Evolutionary conservation across 768 basidiomycete genomes (phyloP), one percentile per base, ranked within the genome.

Genomic region (Pholiota microspora): DNA sequence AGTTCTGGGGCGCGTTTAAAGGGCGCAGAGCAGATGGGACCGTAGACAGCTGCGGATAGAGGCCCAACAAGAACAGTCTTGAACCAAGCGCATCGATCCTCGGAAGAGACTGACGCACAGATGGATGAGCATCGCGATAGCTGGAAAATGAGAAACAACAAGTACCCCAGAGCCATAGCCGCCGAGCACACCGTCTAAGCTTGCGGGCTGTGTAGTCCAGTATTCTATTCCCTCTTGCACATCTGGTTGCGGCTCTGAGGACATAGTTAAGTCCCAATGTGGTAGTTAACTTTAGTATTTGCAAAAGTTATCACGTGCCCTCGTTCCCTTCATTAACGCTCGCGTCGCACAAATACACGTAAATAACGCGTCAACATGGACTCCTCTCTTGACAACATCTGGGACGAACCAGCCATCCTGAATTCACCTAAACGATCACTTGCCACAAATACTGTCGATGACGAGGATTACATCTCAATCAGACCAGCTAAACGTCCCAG

Each of bases 51-150:
- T 86, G 80, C 7, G 95, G 94, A 51, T 89, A 74, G 49, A 97
- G 79, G 56, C 85, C 79, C 28, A 96, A 80, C 55, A 96, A 78
- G 68, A 98, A 89, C 31, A 92, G 85, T 31, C 96, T 85, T 2
- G 94, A 96, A 35, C 92, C 89, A 13, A 97, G 81, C 4, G 94
- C 81, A 69, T 99, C 96, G 61, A 98, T 76, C 32, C 94, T 84
- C 0, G 96, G 95, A 18, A 98, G 82, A 38, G 94, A 83, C 89
- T 94, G 59, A 52, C 25, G 45, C 44, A 52, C 27, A 49, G 27
- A 35, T 29, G 3, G 34, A 46, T 59, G 55, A 62, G 62, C 55
- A 56, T 53, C 53, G 50, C 50, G 36, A 36, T 16, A 40, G 40
- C 56, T 54, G 50, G 32, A 58, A 49, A 47, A 60, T 29, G 59